Percentiles rank a stretch among this genome's conserved stretches.
These are phyloP conservation scores for Arthrinium phaeospermum DNA, from an alignment of 2,329 filamentous ascomycete species.

Conservation along the genomic window DNA sequence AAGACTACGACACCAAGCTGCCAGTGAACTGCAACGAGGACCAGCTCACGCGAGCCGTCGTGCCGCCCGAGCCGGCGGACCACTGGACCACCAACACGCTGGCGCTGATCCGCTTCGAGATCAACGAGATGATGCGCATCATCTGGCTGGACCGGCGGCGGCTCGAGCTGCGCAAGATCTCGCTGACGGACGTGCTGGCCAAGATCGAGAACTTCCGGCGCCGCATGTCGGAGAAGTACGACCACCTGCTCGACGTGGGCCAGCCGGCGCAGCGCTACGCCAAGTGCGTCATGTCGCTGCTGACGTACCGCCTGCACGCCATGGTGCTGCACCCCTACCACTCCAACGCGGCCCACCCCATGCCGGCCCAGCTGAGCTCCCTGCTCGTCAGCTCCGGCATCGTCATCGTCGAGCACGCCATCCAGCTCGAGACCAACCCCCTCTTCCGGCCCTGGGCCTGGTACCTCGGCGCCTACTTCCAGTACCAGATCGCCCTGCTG, in stretches of 20 bases:
- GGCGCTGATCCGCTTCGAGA: conserved; percentile 72
- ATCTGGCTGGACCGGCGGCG: conserved; percentile 73
- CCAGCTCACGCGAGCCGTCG: conserved; percentile 56
- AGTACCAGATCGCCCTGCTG: conserved; percentile 74
- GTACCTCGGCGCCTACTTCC: conserved; percentile 74
- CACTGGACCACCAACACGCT: conserved; percentile 73
- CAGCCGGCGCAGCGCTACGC: conserved; percentile 68
- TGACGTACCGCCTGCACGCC: conserved; percentile 67
- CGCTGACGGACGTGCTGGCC: conserved; percentile 66
- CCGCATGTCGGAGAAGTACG: conserved; percentile 69
- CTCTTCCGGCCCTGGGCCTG: conserved; percentile 66
- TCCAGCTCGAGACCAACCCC: conserved; percentile 51
- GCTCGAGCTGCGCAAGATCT: conserved; percentile 65
- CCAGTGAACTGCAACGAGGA: conserved; percentile 74
- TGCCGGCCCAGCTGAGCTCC: conserved; percentile 68
- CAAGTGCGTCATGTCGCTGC: conserved; percentile 67
- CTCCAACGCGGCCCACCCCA: conserved; percentile 46
- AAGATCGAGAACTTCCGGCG: conserved; percentile 73
- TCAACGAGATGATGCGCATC: conserved; percentile 73
- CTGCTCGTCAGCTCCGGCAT: conserved; percentile 68
- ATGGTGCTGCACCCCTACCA: conserved; percentile 74
- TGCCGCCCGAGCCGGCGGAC: conserved; percentile 51
- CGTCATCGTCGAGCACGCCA: conserved; percentile 54
- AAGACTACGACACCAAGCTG: conserved; percentile 76
- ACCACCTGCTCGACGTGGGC: conserved; percentile 63